Evolutionary conservation across 495 filamentous ascomycete genomes (phyloP), one percentile per base, ranked within the genome.

Genomic region (Penicillium antarcticum): DNA sequence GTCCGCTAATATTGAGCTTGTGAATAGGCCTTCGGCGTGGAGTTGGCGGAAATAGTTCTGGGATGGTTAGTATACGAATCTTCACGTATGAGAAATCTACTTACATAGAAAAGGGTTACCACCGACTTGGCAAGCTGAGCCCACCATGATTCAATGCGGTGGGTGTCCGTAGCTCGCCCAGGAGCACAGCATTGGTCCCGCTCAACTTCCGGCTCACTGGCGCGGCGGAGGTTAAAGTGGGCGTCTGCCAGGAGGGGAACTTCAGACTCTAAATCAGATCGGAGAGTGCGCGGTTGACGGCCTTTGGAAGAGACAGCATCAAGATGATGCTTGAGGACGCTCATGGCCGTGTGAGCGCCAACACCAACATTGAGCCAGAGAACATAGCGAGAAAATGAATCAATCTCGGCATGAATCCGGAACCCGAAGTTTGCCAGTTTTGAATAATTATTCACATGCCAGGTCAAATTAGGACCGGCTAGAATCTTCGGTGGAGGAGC

Each of bases 211-310:
- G 31, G 40, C 14, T 52, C 49, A 14, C 34, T 26, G 3, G 41
- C 21, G 8, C 49, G 71, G 41, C 73, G 73, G 60, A 75, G 49
- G 1, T 43, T 34, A 44, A 45, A 39, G 17, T 61, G 55, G 4
- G 50, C 54, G 29, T 45, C 49, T 3, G 44, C 49, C 19, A 61
- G 19, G 29, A 61, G 55, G n/a, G 45, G 34, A 35, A 39, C 52
- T 24, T 61, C 58, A 1, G 50, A 35, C 6, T 51, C 55, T 0
- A 42, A 39, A 26, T 61, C 49, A 14, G 55, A 53, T 36, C 55
- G 51, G 17, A 61, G 31, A 17, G 34, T 36, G 1, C 45, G 34
- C 16, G 58, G 55, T 36, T 51, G 51, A 13, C 26, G 44, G 7
- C 40, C 10, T 19, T 31, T 39, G 13, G 41, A 19, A 12, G 53